Conservation (phyloP, 441 rosid genomes). For the Iberis amara region DNA sequence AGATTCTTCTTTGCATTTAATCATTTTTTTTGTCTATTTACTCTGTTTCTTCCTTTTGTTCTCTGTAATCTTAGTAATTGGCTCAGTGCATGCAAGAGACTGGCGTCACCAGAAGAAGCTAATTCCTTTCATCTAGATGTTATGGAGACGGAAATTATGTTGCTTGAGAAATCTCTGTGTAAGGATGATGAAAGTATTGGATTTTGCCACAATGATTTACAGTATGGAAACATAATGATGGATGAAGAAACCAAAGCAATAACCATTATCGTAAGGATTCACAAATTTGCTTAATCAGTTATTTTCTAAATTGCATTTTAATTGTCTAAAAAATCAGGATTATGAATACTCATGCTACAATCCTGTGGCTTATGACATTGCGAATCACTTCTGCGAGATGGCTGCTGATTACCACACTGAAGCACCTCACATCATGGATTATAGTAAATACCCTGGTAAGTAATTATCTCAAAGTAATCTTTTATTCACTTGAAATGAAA, state of each 20-base stretch:
- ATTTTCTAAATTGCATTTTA: neutral
- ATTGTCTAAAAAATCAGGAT: slow-evolving; percentile 38
- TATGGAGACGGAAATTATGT: slow-evolving; percentile 52
- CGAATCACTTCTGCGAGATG: slow-evolving; percentile 98
- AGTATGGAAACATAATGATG: slow-evolving; percentile 92
- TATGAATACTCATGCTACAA: slow-evolving; percentile 90
- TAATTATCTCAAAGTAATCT: neutral
- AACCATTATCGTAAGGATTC: slow-evolving; percentile 76
- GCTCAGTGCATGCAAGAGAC: slow-evolving; percentile 52
- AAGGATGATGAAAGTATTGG: slow-evolving; percentile 45
- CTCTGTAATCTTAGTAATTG: slow-evolving; percentile 52
- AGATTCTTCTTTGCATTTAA: slow-evolving; percentile 3
- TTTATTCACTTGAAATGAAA: neutral
- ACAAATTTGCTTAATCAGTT: neutral
- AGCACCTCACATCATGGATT: slow-evolving; percentile 83
- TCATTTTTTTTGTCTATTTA: neutral
- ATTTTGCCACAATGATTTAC: slow-evolving; percentile 92
- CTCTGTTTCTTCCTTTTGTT: slow-evolving; percentile 7
- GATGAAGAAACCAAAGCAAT: slow-evolving; percentile 73
- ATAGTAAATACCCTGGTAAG: slow-evolving; percentile 74
- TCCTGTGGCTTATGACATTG: slow-evolving; percentile 79
- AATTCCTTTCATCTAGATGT: slow-evolving; percentile 54
- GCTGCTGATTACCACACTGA: slow-evolving; percentile 89
- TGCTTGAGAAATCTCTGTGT: slow-evolving; percentile 50
- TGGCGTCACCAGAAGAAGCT: slow-evolving; percentile 67